Evolutionary conservation across 2,329 filamentous ascomycete species (phyloP), one percentile per base, ranked within the genome.

Genomic region (Penicillium sp.): DNA sequence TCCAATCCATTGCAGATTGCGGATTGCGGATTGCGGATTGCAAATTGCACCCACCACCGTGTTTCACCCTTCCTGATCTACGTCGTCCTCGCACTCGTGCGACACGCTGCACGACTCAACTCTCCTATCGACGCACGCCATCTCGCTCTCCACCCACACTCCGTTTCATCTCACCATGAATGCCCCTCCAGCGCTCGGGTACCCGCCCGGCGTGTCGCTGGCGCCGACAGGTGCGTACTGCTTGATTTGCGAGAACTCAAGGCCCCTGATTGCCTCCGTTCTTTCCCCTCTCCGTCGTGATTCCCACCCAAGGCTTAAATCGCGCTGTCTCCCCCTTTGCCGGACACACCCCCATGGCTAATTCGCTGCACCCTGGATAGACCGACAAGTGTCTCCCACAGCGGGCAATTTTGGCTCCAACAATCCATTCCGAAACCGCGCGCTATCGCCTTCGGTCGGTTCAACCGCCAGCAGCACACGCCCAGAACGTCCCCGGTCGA

Each of bases 401-500:
- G 51, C 58, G 9, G 53, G 59, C 42, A 66, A 59, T 42, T 54
- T 70, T 53, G 64, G 55, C 20, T 75, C 72, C 26, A 75, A 75
- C 47, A 75, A 75, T 42, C 72, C 72, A 9, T 75, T 75, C 44
- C 64, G 72, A 51, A 74, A 73, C 47, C 69, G 69, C 40, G 62
- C 70, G 13, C 47, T 68, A 28, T 71, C 69, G 21, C 67, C 67
- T 11, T 49, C 64, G 4, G 54, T 52, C 33, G 52, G 54, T 31
- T 58, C 62, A 37, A 57, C 56, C 36, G 53, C 54, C 28, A 59
- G 43, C 32, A 60, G 41, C 19, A 43, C 47, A 38, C 60, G 53
- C 28, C 62, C 68, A 39, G 62, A 71, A 47, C 72, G 75, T 48
- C 76, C 74, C 31, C 65, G 70, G 40, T 80, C 79, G 36, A 78